Conservation (phyloP, 179 eudicot genomes). For the Amaranthus tricolor region DNA sequence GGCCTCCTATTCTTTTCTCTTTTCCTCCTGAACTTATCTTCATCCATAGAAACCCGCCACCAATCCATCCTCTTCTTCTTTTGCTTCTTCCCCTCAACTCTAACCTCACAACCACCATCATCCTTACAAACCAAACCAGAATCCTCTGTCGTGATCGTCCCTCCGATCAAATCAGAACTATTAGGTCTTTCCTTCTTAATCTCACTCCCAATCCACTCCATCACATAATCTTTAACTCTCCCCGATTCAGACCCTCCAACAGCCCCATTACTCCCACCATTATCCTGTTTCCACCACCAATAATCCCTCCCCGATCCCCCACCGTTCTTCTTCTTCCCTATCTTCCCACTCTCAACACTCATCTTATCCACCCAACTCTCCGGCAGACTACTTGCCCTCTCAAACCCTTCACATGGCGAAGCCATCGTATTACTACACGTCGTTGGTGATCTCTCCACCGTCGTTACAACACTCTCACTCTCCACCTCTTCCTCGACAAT, state of each 20-base stretch:
- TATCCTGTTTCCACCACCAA: slow-evolving; percentile 97
- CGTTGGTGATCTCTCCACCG: slow-evolving; percentile 46
- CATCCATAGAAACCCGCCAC: slow-evolving; percentile 71
- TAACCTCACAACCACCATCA: not conserved
- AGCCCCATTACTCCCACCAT: slow-evolving; percentile 14
- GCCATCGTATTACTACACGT: slow-evolving; percentile 22
- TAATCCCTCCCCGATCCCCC: slow-evolving; percentile 55
- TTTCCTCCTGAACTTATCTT: slow-evolving; percentile 37
- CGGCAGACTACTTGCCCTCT: slow-evolving; percentile 60
- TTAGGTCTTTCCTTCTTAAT: slow-evolving; percentile 77
- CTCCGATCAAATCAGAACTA: slow-evolving; percentile 41
- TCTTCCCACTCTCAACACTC: slow-evolving; percentile 61
- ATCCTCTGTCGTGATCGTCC: slow-evolving; percentile 11
- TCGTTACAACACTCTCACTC: slow-evolving; percentile 48
- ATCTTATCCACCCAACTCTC: slow-evolving; percentile 56
- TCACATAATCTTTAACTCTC: slow-evolving; percentile 81
- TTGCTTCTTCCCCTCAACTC: slow-evolving; percentile 36
- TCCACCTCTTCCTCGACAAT: slow-evolving; percentile 30
- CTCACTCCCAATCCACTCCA: slow-evolving; percentile 97
- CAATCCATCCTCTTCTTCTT: slow-evolving; percentile 60
- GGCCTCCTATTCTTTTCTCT: slow-evolving; percentile 64
- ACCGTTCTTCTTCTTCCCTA: slow-evolving; percentile 47
- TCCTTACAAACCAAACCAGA: not conserved
- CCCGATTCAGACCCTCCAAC: slow-evolving; percentile 56
- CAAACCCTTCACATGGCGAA: slow-evolving; percentile 57